These are phyloP conservation scores for Cyclostephanos invisitatus DNA, from an alignment of 108 stramenopile species.

Conservation along the genomic window DNA sequence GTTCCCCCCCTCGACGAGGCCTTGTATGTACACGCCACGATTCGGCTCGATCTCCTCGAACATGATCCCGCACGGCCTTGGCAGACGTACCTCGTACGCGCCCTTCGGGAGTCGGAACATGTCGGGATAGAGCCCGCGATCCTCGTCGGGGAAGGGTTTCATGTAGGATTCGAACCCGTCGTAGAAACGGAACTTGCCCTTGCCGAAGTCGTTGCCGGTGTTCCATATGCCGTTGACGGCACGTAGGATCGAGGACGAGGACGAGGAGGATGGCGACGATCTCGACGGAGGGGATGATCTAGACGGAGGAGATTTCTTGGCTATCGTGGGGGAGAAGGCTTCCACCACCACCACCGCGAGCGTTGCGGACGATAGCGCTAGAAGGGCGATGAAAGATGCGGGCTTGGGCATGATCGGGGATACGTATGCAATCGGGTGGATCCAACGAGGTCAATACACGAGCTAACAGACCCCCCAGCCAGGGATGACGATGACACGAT, in stretches of 20 bases:
- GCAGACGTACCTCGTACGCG: constrained; percentile 74
- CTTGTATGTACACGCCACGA: constrained; percentile 69
- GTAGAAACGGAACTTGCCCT: constrained; percentile 76
- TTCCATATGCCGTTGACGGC: constrained; percentile 65
- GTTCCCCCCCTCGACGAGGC: constrained; percentile 82
- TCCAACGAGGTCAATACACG: no score
- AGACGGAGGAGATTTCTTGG: neutral
- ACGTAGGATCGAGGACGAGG: neutral
- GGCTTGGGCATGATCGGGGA: neutral
- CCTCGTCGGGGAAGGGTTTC: constrained; percentile 79
- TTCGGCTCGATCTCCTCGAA: constrained; percentile 85
- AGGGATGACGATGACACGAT: no score
- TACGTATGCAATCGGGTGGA: neutral
- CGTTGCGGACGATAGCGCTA: neutral
- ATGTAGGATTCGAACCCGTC: constrained; percentile 66
- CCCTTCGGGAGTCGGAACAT: constrained; percentile 78
- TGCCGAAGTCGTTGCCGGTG: constrained; percentile 64
- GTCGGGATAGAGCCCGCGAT: constrained; percentile 72
- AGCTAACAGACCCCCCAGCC: no score
- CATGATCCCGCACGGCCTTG: constrained; percentile 78
- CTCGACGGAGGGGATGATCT: neutral
- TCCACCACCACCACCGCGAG: neutral
- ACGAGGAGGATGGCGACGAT: neutral
- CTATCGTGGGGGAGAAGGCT: neutral
- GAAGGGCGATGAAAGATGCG: neutral